Conservation (phyloP, 2,329 filamentous ascomycete species). For the Purpureocillium lavendulum region DNA sequence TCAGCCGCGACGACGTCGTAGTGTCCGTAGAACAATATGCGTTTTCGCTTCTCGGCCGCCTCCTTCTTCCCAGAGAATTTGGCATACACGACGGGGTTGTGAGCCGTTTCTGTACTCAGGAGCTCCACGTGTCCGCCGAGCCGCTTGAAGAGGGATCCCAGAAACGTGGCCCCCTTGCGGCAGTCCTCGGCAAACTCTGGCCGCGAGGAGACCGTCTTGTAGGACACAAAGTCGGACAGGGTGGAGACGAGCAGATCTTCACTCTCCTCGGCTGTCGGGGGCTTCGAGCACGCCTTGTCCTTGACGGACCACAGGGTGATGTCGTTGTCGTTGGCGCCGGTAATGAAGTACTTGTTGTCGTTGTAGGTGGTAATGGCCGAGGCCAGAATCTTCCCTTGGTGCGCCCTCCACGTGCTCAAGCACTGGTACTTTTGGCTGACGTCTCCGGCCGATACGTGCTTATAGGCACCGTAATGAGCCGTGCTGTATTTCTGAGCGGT, state of each 20-base stretch:
- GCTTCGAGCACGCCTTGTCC: constrained; percentile 21
- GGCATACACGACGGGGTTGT: constrained; percentile 90
- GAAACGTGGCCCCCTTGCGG: constrained; percentile 81
- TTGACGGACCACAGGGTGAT: constrained; percentile 81
- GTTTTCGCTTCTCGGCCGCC: constrained; percentile 61
- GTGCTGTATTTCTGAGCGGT: constrained; percentile 53
- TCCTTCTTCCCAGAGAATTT: constrained; percentile 72
- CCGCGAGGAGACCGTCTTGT: constrained; percentile 83
- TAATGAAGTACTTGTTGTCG: constrained; percentile 77
- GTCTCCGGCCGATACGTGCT: constrained; percentile 35
- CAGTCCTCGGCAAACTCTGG: constrained; percentile 86
- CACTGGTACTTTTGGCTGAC: constrained; percentile 78
- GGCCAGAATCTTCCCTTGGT: constrained; percentile 78
- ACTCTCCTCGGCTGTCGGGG: constrained; percentile 25
- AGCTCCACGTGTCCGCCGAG: constrained; percentile 85
- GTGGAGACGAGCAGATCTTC: constrained; percentile 58
- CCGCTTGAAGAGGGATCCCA: constrained; percentile 84
- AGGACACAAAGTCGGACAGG: constrained; percentile 79
- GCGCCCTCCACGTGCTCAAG: constrained; percentile 70
- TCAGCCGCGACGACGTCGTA: constrained; percentile 96
- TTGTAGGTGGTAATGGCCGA: constrained; percentile 67
- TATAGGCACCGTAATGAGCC: constrained; percentile 52
- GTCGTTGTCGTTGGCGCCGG: constrained; percentile 85
- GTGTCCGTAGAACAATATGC: constrained; percentile 93
- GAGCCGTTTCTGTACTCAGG: constrained; percentile 69